phyloP scores from a whole-genome alignment of 306 rosid genomes.

The Inga oerstediana region DNA sequence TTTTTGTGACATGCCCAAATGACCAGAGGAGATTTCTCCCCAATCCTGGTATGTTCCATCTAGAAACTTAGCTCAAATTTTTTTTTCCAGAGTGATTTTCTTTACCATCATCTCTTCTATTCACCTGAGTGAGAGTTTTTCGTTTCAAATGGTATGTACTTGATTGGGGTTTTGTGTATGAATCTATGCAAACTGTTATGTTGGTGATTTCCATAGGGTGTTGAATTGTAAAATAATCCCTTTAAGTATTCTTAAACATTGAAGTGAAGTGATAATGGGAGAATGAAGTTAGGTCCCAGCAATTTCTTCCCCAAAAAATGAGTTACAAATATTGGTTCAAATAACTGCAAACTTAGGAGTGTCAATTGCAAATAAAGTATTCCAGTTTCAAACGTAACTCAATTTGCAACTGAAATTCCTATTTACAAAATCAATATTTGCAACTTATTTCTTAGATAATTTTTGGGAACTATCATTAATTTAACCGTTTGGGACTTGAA shows the following conservation, averaged over 20 bases:
- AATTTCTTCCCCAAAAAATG: no score
- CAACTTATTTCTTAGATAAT: no score
- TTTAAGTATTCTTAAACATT: not conserved
- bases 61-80: conserved; percentile 9
- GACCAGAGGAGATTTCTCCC: conserved; percentile 83
- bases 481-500: no score
- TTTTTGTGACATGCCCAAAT: conserved; percentile 83
- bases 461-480: no score
- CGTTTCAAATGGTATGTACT: conserved; percentile 19
- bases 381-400: no score
- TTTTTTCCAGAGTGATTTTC: not conserved
- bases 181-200: not conserved
- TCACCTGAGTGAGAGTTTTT: conserved; percentile 2
- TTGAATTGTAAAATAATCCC: not conserved
- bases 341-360: no score
- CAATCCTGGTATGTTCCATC: conserved; percentile 70
- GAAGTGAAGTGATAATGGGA: no score
- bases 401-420: no score
- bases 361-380: no score
- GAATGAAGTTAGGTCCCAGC: not conserved
- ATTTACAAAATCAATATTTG: no score
- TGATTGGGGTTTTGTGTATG: conserved; percentile 1
- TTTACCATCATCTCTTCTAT: not conserved
- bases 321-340: no score
- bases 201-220: not conserved